Conservation (phyloP, 2,329 filamentous ascomycete genomes). For the Colletotrichum destructivum region DNA sequence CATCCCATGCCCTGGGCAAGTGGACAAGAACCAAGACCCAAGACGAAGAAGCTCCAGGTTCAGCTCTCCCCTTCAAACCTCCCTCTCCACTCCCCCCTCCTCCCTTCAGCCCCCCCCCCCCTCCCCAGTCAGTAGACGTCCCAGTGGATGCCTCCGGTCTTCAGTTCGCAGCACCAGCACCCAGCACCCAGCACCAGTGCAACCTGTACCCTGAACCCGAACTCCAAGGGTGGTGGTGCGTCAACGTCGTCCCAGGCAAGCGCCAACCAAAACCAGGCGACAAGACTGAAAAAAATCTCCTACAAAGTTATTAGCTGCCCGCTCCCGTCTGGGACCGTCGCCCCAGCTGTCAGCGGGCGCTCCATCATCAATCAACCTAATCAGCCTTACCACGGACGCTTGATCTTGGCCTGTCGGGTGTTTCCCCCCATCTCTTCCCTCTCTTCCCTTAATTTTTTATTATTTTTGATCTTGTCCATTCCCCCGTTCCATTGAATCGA, state of each 20-base stretch:
- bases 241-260: constrained; percentile 20
- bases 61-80: constrained; percentile 32
- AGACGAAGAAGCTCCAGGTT: constrained; percentile 22
- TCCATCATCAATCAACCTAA: constrained; percentile 40
- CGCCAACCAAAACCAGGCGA: no score
- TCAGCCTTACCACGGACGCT: constrained; percentile 40
- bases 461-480: background rate
- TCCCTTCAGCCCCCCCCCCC: constrained; percentile 2
- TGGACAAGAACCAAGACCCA: constrained; percentile 10
- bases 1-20: constrained; percentile 6
- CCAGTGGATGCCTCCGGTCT: constrained; percentile 19
- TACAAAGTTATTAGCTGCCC: constrained; percentile 42
- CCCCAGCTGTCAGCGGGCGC: constrained; percentile 34
- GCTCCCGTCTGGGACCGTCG: constrained; percentile 37
- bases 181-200: background rate
- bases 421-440: constrained; percentile 11
- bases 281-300: constrained; percentile 22
- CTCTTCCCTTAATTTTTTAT: background rate
- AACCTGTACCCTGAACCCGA: background rate
- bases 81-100: background rate
- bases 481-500: background rate
- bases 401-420: constrained; percentile 26
- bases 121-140: background rate
- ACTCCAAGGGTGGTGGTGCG: constrained; percentile 18
- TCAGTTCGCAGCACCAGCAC: background rate